Conservation (phyloP, 768 basidiomycete genomes). For the Tricholoma terreum region DNA sequence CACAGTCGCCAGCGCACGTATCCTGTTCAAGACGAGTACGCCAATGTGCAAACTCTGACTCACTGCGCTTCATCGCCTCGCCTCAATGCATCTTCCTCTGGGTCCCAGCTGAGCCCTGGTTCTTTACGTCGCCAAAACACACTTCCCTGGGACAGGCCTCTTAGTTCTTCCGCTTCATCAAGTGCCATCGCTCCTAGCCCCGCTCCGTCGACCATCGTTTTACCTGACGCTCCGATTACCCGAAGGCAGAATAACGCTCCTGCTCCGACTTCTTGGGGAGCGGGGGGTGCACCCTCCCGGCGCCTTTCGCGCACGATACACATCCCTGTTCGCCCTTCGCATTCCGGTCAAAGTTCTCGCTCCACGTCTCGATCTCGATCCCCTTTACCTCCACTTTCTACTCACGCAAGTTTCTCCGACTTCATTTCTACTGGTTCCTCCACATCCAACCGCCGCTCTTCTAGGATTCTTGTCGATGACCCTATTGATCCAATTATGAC, state of each 20-base stretch:
- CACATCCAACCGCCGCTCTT: conserved; percentile 66
- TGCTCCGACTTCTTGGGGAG: conserved; percentile 52
- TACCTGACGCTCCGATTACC: conserved; percentile 63
- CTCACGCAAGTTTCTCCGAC: conserved; percentile 65
- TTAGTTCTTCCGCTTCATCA: conserved; percentile 53
- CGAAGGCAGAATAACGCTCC: conserved; percentile 57
- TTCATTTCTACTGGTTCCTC: conserved; percentile 39
- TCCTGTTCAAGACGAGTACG: conserved; percentile 38
- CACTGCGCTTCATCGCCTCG: conserved; percentile 55
- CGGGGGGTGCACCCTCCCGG: conserved; percentile 60
- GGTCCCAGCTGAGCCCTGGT: conserved; percentile 63
- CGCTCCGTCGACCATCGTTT: conserved; percentile 52
- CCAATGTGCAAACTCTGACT: conserved; percentile 41
- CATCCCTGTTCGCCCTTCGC: conserved; percentile 61
- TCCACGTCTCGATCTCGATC: conserved; percentile 95
- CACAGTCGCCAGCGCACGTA: conserved; percentile 79
- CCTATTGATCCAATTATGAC: conserved; percentile 88
- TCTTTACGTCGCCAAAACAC: conserved; percentile 65
- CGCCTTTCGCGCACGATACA: conserved; percentile 85
- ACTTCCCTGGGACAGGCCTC: conserved; percentile 63
- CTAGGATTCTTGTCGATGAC: conserved; percentile 80
- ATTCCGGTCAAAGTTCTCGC: conserved; percentile 82
- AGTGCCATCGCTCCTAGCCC: conserved; percentile 58
- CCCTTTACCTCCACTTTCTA: conserved; percentile 72
- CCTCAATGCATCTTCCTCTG: conserved; percentile 61